These are phyloP conservation scores for Diversispora epigaea DNA, from an alignment of 192 early-diverging fungal genomes.

Conservation along the genomic window DNA sequence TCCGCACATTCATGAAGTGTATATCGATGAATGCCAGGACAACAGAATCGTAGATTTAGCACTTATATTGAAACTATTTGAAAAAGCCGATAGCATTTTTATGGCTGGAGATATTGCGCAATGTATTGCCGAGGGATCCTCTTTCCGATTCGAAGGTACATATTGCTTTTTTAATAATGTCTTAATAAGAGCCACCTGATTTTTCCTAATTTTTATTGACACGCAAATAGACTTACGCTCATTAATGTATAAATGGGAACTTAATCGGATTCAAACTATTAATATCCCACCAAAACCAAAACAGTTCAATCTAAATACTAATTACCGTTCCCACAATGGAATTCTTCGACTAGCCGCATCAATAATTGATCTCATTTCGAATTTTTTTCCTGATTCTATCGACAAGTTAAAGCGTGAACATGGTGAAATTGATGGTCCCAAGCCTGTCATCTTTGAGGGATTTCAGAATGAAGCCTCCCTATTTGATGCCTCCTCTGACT, in stretches of 20 bases:
- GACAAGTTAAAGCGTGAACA: not conserved
- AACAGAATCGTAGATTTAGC: conserved; percentile 23
- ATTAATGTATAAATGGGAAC: conserved; percentile 23
- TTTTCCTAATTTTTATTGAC: not conserved
- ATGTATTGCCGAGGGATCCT: conserved; percentile 18
- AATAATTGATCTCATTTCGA: conserved; percentile 6
- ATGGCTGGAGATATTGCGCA: conserved; percentile 29
- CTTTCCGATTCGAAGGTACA: conserved; percentile 13
- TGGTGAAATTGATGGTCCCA: conserved; percentile 3
- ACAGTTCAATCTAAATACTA: conserved; percentile 14
- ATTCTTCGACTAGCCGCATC: conserved; percentile 21
- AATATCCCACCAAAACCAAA: not conserved
- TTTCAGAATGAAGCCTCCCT: not conserved
- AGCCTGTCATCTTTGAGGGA: not conserved
- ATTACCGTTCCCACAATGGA: conserved; percentile 26
- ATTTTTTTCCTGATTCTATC: conserved; percentile 24
- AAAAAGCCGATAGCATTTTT: conserved; percentile 8
- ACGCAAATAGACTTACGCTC: not conserved
- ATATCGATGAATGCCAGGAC: conserved; percentile 29
- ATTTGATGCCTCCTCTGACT: not conserved
- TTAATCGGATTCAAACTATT: not conserved
- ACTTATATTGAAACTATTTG: conserved; percentile 23
- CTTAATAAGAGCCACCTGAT: not conserved
- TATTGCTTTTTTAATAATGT: not conserved
- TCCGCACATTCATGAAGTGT: conserved; percentile 26